Conservation (phyloP, 257 asterid genomes). For the Solanum neorickii region DNA sequence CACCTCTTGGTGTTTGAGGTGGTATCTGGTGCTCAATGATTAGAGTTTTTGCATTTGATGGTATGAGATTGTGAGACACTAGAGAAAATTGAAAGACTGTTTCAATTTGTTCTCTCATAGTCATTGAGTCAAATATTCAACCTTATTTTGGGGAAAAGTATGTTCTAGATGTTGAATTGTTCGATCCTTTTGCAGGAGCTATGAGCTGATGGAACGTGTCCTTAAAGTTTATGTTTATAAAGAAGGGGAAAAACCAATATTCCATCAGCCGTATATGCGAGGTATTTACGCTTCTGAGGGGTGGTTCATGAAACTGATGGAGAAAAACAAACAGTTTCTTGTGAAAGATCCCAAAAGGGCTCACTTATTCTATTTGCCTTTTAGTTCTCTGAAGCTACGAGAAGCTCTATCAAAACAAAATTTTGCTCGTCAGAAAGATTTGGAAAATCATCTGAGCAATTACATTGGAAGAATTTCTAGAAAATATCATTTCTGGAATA, state of each 20-base stretch:
- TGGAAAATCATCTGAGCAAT: conserved; percentile 23
- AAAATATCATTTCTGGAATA: conserved; percentile 48
- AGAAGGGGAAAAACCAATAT: conserved; percentile 53
- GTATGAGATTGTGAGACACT: background rate
- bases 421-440: conserved; percentile 11
- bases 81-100: background rate
- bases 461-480: conserved; percentile 21
- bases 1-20: background rate
- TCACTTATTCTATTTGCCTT: conserved; percentile 47
- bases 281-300: conserved; percentile 67
- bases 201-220: conserved; percentile 42
- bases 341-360: conserved; percentile 41
- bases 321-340: conserved; percentile 34
- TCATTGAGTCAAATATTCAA: background rate
- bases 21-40: background rate
- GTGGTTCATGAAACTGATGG: conserved; percentile 60
- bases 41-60: background rate
- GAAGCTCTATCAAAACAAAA: conserved; percentile 8
- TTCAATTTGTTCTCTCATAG: background rate
- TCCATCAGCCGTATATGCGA: conserved; percentile 36
- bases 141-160: background rate
- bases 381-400: conserved; percentile 39
- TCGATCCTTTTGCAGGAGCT: conserved; percentile 37
- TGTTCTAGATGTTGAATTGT: background rate
- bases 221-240: conserved; percentile 44